A percentile compares a stretch with the other conserved stretches of the same genome.
Conservation (phyloP, 208 protist genomes). For the Vickermania ingenoplastis region DNA sequence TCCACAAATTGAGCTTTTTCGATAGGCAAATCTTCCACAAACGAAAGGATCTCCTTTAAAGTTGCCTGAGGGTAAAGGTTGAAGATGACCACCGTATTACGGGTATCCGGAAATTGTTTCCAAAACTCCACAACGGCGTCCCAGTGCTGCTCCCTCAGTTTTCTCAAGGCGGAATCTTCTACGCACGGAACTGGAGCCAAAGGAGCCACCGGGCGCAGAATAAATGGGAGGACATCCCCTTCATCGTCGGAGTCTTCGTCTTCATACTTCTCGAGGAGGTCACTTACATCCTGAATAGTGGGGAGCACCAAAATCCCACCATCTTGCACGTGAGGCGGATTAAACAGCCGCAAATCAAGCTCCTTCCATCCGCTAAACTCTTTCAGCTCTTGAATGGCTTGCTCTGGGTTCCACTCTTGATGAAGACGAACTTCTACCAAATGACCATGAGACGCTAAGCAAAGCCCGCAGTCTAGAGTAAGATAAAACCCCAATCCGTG, state of each 20-base stretch:
- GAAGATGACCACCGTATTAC: conserved; percentile 67
- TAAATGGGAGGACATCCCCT: conserved; percentile 64
- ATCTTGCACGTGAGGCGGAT: conserved; percentile 45
- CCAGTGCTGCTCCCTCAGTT: conserved; percentile 69
- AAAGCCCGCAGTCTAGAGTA: conserved; percentile 61
- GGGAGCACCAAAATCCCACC: conserved; percentile 78
- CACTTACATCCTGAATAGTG: conserved; percentile 64
- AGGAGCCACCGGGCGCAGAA: conserved; percentile 62
- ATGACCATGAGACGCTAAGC: conserved; percentile 66
- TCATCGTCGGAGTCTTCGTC: conserved; percentile 86
- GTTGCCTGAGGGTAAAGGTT: conserved; percentile 70
- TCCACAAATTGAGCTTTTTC: conserved; percentile 36
- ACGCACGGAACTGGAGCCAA: conserved; percentile 61
- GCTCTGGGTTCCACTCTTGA: conserved; percentile 32
- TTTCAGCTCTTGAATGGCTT: conserved; percentile 61
- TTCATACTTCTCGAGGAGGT: conserved; percentile 81
- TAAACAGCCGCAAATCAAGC: conserved; percentile 69
- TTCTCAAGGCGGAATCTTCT: conserved; percentile 66
- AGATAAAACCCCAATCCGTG: conserved; percentile 71
- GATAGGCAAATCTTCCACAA: conserved; percentile 40
- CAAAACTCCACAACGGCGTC: conserved; percentile 57
- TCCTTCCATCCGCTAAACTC: conserved; percentile 68
- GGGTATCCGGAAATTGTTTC: conserved; percentile 43
- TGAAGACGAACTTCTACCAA: conserved; percentile 65
- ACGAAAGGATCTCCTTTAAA: conserved; percentile 38